Evolutionary conservation across 1,284 basidiomycete genomes (phyloP).

Genomic region (Cryptococcus sp.): DNA sequence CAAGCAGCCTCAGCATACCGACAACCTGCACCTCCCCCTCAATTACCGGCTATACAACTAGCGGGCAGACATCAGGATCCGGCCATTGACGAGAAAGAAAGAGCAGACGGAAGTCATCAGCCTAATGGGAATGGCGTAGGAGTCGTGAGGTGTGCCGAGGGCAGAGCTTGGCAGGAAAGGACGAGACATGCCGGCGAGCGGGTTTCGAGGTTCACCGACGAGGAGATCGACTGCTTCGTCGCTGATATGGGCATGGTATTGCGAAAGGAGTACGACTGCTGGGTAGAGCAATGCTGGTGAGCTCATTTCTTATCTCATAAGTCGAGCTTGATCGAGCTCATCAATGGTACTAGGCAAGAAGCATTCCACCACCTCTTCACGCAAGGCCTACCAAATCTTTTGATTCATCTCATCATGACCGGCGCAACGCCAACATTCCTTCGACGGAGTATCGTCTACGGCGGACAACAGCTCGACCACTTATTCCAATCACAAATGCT

Average conservation of each 20-base stretch:
- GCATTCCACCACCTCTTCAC: slow-evolving; percentile 53
- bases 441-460: slow-evolving; percentile 50
- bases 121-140: slow-evolving; percentile 16
- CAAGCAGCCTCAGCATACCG: slow-evolving; percentile 41
- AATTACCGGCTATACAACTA: slow-evolving; percentile 42
- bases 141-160: slow-evolving; percentile 24
- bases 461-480: slow-evolving; percentile 46
- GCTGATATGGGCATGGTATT: slow-evolving; percentile 47
- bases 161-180: slow-evolving; percentile 37
- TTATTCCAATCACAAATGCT: slow-evolving; percentile 50
- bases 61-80: slow-evolving; percentile 42
- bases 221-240: slow-evolving; percentile 47
- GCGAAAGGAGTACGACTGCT: slow-evolving; percentile 50
- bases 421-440: slow-evolving; percentile 47
- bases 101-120: slow-evolving; percentile 5
- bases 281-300: slow-evolving; percentile 54
- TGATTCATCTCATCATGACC: slow-evolving; percentile 50
- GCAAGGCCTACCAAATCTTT: slow-evolving; percentile 45
- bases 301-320: slow-evolving; percentile 11
- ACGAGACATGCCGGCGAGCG: slow-evolving; percentile 36
- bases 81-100: slow-evolving; percentile 8
- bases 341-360: slow-evolving; percentile 43
- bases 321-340: background rate
- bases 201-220: slow-evolving; percentile 35
- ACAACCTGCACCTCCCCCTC: slow-evolving; percentile 48